Conservation (phyloP, 345 rosid genomes). For the Eucalyptus marginata region DNA sequence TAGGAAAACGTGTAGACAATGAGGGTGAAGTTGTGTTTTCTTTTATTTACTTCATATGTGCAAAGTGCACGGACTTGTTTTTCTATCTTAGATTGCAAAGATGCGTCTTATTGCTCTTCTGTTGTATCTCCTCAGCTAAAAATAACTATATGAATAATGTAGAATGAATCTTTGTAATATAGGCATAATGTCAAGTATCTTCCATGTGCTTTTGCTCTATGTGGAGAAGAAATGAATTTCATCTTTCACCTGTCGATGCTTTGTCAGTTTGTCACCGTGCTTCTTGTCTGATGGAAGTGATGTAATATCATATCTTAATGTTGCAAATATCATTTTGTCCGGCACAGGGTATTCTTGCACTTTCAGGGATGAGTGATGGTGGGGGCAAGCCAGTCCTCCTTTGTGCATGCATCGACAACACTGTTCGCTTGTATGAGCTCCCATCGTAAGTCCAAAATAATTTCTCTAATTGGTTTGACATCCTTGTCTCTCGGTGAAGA, state of each 20-base stretch:
- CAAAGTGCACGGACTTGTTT: background rate
- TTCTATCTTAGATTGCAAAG: background rate
- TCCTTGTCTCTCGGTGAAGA: background rate
- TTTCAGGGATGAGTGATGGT: constrained; percentile 25
- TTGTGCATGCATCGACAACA: constrained; percentile 25
- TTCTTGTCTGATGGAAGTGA: background rate
- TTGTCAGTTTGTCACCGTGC: background rate
- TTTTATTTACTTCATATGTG: background rate
- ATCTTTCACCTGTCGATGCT: background rate
- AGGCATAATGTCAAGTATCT: background rate
- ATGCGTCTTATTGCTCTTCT: background rate
- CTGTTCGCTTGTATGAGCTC: constrained; percentile 20
- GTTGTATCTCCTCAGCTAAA: background rate
- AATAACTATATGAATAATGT: background rate
- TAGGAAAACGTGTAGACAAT: background rate
- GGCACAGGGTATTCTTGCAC: constrained; percentile 23
- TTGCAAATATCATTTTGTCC: background rate
- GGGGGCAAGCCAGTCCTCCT: constrained; percentile 35
- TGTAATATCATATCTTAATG: background rate
- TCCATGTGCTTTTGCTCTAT: background rate
- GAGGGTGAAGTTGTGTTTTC: background rate
- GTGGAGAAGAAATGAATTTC: background rate
- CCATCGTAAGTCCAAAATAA: constrained; percentile 27
- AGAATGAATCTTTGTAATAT: background rate
- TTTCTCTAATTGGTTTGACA: background rate